phyloP scores from a whole-genome alignment of 2,329 filamentous ascomycete genomes.

The Corynespora cassiicola region DNA sequence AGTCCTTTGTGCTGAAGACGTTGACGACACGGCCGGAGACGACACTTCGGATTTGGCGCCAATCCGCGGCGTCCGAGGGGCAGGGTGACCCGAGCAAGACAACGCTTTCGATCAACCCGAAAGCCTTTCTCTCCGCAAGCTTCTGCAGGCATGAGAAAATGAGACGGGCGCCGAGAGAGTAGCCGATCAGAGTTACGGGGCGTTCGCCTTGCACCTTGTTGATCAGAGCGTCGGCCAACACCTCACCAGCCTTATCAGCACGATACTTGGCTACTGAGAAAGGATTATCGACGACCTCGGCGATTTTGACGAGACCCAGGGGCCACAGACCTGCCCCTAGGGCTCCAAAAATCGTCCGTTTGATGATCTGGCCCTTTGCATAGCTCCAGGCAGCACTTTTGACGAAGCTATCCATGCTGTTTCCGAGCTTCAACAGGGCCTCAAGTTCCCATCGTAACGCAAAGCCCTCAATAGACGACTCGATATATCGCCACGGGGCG shows the following conservation, averaged over 20 bases:
- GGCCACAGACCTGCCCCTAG: conserved; percentile 58
- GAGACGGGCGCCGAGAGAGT: conserved; percentile 80
- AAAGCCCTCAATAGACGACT: conserved; percentile 77
- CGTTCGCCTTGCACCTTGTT: conserved; percentile 83
- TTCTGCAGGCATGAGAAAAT: conserved; percentile 82
- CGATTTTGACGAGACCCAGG: conserved; percentile 53
- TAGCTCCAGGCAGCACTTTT: conserved; percentile 81
- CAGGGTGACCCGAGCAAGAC: conserved; percentile 83
- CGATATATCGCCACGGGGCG: conserved; percentile 79
- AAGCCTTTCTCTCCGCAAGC: conserved; percentile 78
- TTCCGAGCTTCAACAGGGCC: conserved; percentile 77
- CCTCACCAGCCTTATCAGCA: conserved; percentile 79
- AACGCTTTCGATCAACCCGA: conserved; percentile 83
- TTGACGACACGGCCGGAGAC: conserved; percentile 86
- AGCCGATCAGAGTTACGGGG: conserved; percentile 80
- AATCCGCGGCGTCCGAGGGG: conserved; percentile 74
- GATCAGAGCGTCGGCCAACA: conserved; percentile 82
- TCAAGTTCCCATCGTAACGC: conserved; percentile 84
- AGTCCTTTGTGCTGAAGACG: conserved; percentile 86
- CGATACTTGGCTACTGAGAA: conserved; percentile 78
- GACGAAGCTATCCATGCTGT: conserved; percentile 76
- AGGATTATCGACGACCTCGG: conserved; percentile 76
- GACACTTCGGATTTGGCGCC: conserved; percentile 77
- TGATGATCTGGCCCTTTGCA: conserved; percentile 77
- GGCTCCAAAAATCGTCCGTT: conserved; percentile 59